Evolutionary conservation across 768 basidiomycete species (phyloP).

Genomic region (Phanerodontia chrysosporium): DNA sequence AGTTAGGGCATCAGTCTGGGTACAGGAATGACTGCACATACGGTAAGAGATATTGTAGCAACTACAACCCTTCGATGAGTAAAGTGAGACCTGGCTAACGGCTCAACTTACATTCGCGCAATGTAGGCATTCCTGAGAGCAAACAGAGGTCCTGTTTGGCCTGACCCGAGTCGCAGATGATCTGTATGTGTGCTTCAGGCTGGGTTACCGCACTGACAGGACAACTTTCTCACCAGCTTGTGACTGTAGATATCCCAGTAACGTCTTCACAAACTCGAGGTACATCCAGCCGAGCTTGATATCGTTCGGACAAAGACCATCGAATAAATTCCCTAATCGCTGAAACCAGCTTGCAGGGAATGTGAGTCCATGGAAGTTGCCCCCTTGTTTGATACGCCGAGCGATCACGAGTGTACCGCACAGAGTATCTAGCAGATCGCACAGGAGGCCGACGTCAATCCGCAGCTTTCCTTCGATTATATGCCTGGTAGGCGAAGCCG

Average conservation of each 20-base stretch:
- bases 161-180: constrained; percentile 7
- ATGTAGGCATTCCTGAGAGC: constrained; percentile 32
- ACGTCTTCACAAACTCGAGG: constrained; percentile 1
- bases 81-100: too few species aligned
- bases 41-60: constrained; percentile 45
- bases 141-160: background rate
- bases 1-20: too few species aligned
- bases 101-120: constrained; percentile 49
- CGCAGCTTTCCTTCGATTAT: constrained; percentile 33
- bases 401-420: constrained; percentile 38
- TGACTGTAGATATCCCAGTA: background rate
- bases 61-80: too few species aligned
- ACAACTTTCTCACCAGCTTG: background rate
- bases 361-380: constrained; percentile 39
- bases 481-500: constrained; percentile 44
- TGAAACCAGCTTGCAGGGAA: constrained; percentile 50
- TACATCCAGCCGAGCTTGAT: constrained; percentile 8
- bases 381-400: constrained; percentile 17
- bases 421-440: constrained; percentile 47
- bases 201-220: background rate
- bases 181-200: background rate
- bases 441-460: constrained; percentile 46
- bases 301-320: background rate
- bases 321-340: background rate
- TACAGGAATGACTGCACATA: constrained; percentile 33